These are phyloP conservation scores for Lactuca sativa DNA, from an alignment of 129 eudicot genomes.

Conservation along the genomic window DNA sequence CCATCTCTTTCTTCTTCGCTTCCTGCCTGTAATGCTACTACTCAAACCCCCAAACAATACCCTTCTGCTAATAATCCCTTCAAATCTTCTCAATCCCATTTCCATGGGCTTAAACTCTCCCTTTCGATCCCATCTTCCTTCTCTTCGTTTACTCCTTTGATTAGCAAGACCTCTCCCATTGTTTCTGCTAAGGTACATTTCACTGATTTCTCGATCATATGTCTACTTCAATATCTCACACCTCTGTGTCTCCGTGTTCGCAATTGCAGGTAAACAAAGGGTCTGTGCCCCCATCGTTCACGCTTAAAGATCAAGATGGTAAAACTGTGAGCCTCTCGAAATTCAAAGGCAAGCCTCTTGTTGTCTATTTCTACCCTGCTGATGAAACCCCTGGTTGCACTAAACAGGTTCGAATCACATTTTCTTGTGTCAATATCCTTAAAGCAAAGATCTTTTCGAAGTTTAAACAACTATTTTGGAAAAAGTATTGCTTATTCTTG, in stretches of 20 bases:
- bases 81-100: conserved; percentile 63
- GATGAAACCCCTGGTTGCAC: conserved; percentile 99
- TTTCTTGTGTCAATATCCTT: background rate
- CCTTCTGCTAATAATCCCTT: conserved; percentile 24
- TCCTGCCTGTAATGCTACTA: conserved; percentile 17
- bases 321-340: conserved; percentile 77
- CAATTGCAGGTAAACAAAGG: conserved; percentile 70
- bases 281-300: conserved; percentile 67
- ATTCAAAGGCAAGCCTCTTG: conserved; percentile 92
- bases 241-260: background rate
- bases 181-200: conserved; percentile 71
- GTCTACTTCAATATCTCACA: background rate
- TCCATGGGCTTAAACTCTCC: conserved; percentile 59
- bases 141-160: conserved; percentile 6
- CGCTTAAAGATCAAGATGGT: conserved; percentile 94
- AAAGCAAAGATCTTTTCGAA: too few species aligned
- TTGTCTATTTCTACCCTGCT: conserved; percentile 97
- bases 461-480: background rate
- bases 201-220: background rate
- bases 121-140: conserved; percentile 31
- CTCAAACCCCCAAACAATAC: conserved; percentile 49
- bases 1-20: conserved; percentile 44
- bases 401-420: conserved; percentile 58
- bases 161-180: conserved; percentile 33
- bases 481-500: background rate